Evolutionary conservation across 2,329 filamentous ascomycete species (phyloP), one percentile per base, ranked within the genome.

Genomic region (Aureobasidium vineae): DNA sequence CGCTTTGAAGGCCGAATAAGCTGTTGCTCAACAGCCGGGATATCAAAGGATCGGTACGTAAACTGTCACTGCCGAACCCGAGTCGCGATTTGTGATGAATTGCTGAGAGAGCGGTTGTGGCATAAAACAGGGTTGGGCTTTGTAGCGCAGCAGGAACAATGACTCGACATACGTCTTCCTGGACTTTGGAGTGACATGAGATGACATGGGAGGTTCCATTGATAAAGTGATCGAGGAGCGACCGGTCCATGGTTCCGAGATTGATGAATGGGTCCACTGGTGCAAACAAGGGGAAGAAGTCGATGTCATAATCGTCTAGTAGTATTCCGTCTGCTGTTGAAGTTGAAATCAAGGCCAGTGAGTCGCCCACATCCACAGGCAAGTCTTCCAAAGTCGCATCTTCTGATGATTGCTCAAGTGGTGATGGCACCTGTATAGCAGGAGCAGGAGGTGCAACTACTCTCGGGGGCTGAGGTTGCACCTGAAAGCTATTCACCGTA

Each of bases 171-270:
- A 67, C 52, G 16, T 67, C 59, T 47, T 64, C 52, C 33, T 59
- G 66, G 4, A 67, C 66, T 21, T 57, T 56, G 28, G 66, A 47
- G 15, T 67, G 66, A n/a, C 66, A 67, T 7, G 66, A 63, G 10
- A 67, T 67, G 41, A 67, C 50, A 31, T 63, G 57, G n/a, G 66
- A 67, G 5, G 66, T 63, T 0, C 57, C 50, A 11, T 67, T 40
- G 26, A 63, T 56, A n/a, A 67, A 67, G 16, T 67, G 66, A n/a
- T 67, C 60, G 6, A 67, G 59, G 5, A 67, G 26, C 6, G 59
- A 67, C 1, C 66, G 36, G 10, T 67, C 66, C 21, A 64, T 13
- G 3, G 38, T 33, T 40, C 57, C 60, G 7, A 67, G 28, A 21
- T 57, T 63, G 38, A 49, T 36, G 11, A 57, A 64, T 1, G 66